Evolutionary conservation across 805 yeast genomes (phyloP).

Genomic region (Candida methanosorbosa): DNA sequence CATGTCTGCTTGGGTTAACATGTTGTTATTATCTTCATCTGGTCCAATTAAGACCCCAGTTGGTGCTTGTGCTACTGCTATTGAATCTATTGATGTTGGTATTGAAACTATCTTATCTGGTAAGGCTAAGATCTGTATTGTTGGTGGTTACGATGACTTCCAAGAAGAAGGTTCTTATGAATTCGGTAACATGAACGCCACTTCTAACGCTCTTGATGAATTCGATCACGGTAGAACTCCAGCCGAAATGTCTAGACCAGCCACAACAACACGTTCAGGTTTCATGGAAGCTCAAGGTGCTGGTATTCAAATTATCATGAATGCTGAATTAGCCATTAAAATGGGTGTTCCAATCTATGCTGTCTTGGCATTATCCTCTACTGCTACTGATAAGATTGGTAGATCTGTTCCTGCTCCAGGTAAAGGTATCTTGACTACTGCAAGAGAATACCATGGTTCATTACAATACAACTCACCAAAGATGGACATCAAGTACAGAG

Average conservation of each 20-base stretch:
- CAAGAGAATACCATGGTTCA: constrained; percentile 83
- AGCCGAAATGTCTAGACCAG: constrained; percentile 96
- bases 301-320: constrained; percentile 95
- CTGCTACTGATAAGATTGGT: constrained; percentile 98
- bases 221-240: constrained; percentile 96
- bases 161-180: constrained; percentile 98
- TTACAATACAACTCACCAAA: constrained; percentile 72
- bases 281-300: constrained; percentile 99
- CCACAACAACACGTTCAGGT: constrained; percentile 93
- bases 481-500: constrained; percentile 87
- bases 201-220: constrained; percentile 84
- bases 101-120: constrained; percentile 88
- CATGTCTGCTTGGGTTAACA: constrained; percentile 99
- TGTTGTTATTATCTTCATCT: constrained; percentile 92
- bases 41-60: constrained; percentile 99
- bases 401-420: constrained; percentile 99
- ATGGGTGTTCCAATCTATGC: constrained; percentile 99
- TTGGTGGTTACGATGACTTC: constrained; percentile 99
- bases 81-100: constrained; percentile 95
- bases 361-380: constrained; percentile 86
- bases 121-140: constrained; percentile 91
- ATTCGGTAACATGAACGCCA: constrained; percentile 98
- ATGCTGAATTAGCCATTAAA: constrained; percentile 83
- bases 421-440: constrained; percentile 97
- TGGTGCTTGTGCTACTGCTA: constrained; percentile 99